Base-by-base conservation (phyloP, 805 yeast species). In the Yueomyces sp. region DNA sequence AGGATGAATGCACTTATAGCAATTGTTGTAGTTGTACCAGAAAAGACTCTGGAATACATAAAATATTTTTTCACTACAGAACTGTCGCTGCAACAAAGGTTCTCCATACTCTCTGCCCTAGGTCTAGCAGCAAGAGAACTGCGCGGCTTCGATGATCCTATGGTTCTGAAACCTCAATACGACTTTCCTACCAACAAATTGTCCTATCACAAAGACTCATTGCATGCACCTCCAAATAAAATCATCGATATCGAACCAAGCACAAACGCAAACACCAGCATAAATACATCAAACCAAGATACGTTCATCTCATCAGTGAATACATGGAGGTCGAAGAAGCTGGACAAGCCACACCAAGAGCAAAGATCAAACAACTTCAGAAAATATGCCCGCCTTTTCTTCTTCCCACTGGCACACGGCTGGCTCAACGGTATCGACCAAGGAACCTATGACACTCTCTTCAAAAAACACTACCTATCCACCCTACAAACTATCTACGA, bases 41-140 rank as follows among this genome's bases (percentile, higher is more conserved):
- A 64, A 1, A 67, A 70, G 29, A 55, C 79, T 0, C 49, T 61
- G 0, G 53, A 57, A 7, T 51, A 62, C 5, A 52, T 74, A 37
- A 55, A 66, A 29, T 57, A 79, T 19, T 63, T 87, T 19, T 64
- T 76, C 34, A 67, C 72, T 0, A 87, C 88, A 0, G 98, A 90
- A 54, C 76, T 81, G 48, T 85, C 95, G 0, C 58, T 92, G 26
- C 92, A 83, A 47, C 88, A 81, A 47, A 62, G 97, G 40, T 68
- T 88, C 63, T 63, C 74, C 30, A 67, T 88, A 6, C 59, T 92
- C 26, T 75, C 88, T 4, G 65, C 84, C 0, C 55, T 85, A 9
- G 80, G 88, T 0, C 62, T 87, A 28, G 74, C 84, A 3, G 85
- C 87, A 0, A 62, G 95, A 47, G 86, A 83, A 49, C 65, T 87